These are phyloP conservation scores for Vitis cinerea DNA, from an alignment of 164 flowering plant species.

Conservation along the genomic window DNA sequence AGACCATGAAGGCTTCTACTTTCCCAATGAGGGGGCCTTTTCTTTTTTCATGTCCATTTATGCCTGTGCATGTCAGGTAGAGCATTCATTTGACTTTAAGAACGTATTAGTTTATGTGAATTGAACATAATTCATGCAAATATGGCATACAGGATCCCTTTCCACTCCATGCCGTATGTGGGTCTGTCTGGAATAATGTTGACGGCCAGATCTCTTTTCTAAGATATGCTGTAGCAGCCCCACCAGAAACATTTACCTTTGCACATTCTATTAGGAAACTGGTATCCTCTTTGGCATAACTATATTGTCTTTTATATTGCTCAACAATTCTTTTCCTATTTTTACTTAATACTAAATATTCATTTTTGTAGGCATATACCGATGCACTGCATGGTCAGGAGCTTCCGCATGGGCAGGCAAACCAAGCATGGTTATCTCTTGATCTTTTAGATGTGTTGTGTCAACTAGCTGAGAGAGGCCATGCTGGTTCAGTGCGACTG, in stretches of 20 bases:
- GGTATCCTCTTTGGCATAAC: constrained; percentile 35
- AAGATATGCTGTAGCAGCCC: constrained; percentile 70
- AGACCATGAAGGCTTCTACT: constrained; percentile 88
- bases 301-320: no score
- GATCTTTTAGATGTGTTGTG: constrained; percentile 82
- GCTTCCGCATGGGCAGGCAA: constrained; percentile 48
- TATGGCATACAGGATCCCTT: constrained; percentile 66
- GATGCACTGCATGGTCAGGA: constrained; percentile 54
- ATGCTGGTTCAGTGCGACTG: constrained; percentile 54
- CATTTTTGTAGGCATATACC: constrained; percentile 48
- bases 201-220: constrained; percentile 88
- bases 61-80: constrained; percentile 45
- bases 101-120: no score
- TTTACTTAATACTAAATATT: not conserved
- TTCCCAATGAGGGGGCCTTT: constrained; percentile 78
- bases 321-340: no score
- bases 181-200: constrained; percentile 78
- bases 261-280: constrained; percentile 63
- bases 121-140: not conserved
- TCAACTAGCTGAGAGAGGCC: constrained; percentile 85
- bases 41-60: constrained; percentile 73
- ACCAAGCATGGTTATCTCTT: constrained; percentile 80
- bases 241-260: constrained; percentile 78
- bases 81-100: not conserved
- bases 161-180: constrained; percentile 83